Evolutionary conservation across 73 alveolate species (phyloP), one percentile per base, ranked within the genome.

Genomic region (Paramecium bursaria): DNA sequence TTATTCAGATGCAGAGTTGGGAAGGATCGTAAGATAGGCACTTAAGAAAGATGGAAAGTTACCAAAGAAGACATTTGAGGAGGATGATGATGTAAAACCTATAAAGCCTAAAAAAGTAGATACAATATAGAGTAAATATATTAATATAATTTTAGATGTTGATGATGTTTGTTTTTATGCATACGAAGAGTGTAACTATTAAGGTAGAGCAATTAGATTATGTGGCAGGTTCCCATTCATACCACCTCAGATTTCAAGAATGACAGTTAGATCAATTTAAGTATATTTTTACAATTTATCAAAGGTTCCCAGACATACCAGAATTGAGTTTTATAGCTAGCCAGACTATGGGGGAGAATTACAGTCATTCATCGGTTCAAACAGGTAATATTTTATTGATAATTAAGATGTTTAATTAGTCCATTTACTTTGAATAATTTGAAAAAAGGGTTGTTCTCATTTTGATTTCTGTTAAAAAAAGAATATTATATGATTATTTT

Each of bases 121-220:
- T 67, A 25, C 35, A 67, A 57, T 39, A 67, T 67, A 67, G 44
- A 67, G 82, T 67, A 21, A 33, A 4, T 35, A 21, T 39, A 39
- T 9, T 0, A 0, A 35, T 1, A 9, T 67, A 19, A 31, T 3
- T 6, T 67, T 35, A 67, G 82, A 67, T 67, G 82, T 67, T 31
- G 82, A 67, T 67, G 82, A 67, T 67, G 82, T 67, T 21, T 67
- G 82, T 42, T 67, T 67, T 30, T 67, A 67, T 67, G 82, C 82
- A 0, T 67, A 67, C 44, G 82, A 67, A 42, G 82, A 67, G 44
- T 67, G 82, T 14, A 67, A 67, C 44, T 67, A 67, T 39, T 35
- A 67, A 42, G 82, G 82, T 39, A 67, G 82, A 42, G 54, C 82
- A 21, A 67, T 67, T 35, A 31, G 82, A 19, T 42, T 67, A 2